Evolutionary conservation across 208 protist species (phyloP).

Genomic region (Leishmania turanica): DNA sequence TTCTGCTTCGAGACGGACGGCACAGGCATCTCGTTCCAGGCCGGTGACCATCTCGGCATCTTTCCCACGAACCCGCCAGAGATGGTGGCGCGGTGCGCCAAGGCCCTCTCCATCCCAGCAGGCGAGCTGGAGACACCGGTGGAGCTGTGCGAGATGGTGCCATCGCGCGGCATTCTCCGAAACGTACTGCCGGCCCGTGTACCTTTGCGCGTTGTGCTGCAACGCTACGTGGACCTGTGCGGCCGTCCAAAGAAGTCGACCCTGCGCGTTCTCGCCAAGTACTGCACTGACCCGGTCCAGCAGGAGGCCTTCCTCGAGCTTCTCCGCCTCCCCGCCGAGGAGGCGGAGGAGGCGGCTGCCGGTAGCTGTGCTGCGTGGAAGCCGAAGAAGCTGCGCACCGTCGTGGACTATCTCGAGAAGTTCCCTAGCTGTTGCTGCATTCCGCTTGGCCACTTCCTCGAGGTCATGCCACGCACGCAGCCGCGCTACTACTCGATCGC

Average conservation of each 20-base stretch:
- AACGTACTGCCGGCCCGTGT: conserved; percentile 72
- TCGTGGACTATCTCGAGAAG: conserved; percentile 74
- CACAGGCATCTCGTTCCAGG: conserved; percentile 82
- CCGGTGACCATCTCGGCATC: conserved; percentile 94
- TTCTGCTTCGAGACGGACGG: conserved; percentile 35
- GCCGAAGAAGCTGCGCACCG: conserved; percentile 37
- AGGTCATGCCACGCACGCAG: conserved; percentile 91
- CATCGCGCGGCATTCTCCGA: conserved; percentile 32
- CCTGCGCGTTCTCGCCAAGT: conserved; percentile 69
- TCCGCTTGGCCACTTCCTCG: conserved; percentile 72
- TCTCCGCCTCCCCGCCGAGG: conserved; percentile 23
- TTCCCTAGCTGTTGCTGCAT: conserved; percentile 75
- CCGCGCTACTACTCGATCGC: conserved; percentile 97
- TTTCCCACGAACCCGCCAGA: conserved; percentile 81
- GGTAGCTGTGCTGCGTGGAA: not conserved
- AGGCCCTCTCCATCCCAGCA: conserved; percentile 49
- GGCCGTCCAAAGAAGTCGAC: conserved; percentile 64
- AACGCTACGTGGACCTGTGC: conserved; percentile 82
- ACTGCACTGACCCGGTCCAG: conserved; percentile 61
- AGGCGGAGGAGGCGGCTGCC: not conserved
- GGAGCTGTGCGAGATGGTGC: conserved; percentile 46
- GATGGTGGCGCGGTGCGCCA: conserved; percentile 68
- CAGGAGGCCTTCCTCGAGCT: conserved; percentile 52
- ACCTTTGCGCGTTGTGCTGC: conserved; percentile 61
- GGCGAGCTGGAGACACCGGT: conserved; percentile 49